A percentile compares a stretch with the other conserved stretches of the same genome.
Conservation (phyloP, 2,329 filamentous ascomycete genomes). For the Tolypocladium pustulatum region DNA sequence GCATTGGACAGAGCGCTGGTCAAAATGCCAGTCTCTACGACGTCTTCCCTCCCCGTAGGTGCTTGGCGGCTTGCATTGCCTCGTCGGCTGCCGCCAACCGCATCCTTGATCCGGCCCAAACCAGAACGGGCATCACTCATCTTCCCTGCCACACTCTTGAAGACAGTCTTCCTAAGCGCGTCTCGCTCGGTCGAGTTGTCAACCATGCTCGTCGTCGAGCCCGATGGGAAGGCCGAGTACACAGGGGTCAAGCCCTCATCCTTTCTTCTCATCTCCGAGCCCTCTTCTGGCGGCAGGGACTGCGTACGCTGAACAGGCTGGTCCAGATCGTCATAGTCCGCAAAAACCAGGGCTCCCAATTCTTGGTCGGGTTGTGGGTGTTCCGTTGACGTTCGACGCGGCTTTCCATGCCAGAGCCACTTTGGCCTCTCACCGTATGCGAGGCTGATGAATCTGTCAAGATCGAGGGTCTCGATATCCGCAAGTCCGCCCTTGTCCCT, state of each 20-base stretch:
- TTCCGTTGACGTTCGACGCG: conserved; percentile 49
- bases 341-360: conserved; percentile 37
- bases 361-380: conserved; percentile 38
- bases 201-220: conserved; percentile 32
- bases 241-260: conserved; percentile 31
- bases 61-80: conserved; percentile 45
- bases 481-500: conserved; percentile 83
- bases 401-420: conserved; percentile 92
- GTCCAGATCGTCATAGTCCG: conserved; percentile 35
- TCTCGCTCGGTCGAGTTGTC: conserved; percentile 44
- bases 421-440: conserved; percentile 75
- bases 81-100: conserved; percentile 53
- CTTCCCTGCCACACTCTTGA: conserved; percentile 70
- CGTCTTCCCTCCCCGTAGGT: conserved; percentile 38
- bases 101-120: conserved; percentile 76
- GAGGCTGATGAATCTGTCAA: conserved; percentile 71
- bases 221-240: conserved; percentile 31
- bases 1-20: conserved; percentile 4
- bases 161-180: conserved; percentile 53
- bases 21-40: conserved; percentile 19
- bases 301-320: conserved; percentile 39
- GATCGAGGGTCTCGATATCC: conserved; percentile 84
- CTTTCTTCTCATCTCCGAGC: conserved; percentile 30
- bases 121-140: conserved; percentile 75
- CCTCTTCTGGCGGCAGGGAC: conserved; percentile 41